Evolutionary conservation across 352 stramenopile genomes (phyloP), one percentile per base, ranked within the genome.

Genomic region (Globisporangium acanthophoron): DNA sequence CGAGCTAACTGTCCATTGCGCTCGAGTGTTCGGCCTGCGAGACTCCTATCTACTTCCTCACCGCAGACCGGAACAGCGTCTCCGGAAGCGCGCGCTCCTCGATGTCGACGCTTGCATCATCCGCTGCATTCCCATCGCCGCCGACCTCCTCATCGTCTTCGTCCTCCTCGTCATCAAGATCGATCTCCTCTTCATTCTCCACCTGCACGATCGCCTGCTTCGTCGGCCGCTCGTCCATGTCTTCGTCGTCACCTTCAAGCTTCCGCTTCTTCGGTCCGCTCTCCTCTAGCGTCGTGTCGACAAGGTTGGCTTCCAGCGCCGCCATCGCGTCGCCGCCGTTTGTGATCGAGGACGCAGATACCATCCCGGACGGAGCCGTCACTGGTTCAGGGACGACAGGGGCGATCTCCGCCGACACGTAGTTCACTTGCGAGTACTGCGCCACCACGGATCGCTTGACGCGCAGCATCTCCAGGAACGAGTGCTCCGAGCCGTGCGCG

Each of bases 381-480:
- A 1, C 12, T 62, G 35, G 1, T 11, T 3, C 33, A 37, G 13
- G 62, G 60, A 55, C 66, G 5, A 78, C 65, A 7, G 82, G 73
- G 9, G 74, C 81, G 64, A 94, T 90, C 62, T 98, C 90, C 5
- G 89, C 90, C n/a, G 92, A 89, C 56, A 98, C 96, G 71, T 98
- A 98, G 70, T 98, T 98, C 6, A 98, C 92, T 44, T 96, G 89
- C 55, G 91, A 96, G 67, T 98, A 99, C 58, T 97, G 88, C 44
- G 94, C 96, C 59, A 98, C 83, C 1, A 99, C 97, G 24, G 88
- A 97, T 37, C 97, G 88, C 72, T 99, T 99, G 53, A 99, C 93
- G 12, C 97, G 89, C 21, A 99, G 73, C 97, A 99, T 99, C 64
- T 99, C 97, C 20, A 97, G 70, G 75, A 99, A 99, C 15, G 96